Percentiles rank a stretch among this genome's conserved stretches.
These are phyloP conservation scores for Trichoderma semiorbis DNA, from an alignment of 2,329 filamentous ascomycete genomes.

Conservation along the genomic window DNA sequence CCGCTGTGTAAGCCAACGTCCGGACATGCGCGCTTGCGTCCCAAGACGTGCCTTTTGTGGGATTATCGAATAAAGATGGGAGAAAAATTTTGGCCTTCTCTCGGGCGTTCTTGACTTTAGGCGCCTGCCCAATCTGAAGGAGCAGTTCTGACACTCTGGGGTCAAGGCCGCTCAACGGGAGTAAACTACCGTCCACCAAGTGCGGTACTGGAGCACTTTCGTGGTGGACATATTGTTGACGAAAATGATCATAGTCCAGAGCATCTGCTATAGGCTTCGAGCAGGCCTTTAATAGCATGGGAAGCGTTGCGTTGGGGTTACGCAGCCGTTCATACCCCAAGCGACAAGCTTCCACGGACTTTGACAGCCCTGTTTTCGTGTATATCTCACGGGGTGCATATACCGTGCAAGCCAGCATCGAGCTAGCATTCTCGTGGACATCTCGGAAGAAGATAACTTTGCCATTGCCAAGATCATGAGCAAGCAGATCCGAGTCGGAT, in stretches of 20 bases:
- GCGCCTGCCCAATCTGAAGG: slow-evolving; percentile 28
- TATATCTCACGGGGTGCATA: slow-evolving; percentile 39
- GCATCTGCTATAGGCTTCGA: slow-evolving; percentile 22
- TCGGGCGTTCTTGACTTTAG: background rate
- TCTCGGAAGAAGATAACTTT: slow-evolving; percentile 67
- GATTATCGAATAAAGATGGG: slow-evolving; percentile 58
- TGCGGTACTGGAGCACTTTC: slow-evolving; percentile 23
- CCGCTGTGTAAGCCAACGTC: slow-evolving; percentile 52
- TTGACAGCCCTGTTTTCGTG: slow-evolving; percentile 40
- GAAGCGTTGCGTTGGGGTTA: slow-evolving; percentile 28
- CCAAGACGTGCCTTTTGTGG: slow-evolving; percentile 55
- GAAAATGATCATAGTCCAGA: slow-evolving; percentile 30
- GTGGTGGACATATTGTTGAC: slow-evolving; percentile 31
- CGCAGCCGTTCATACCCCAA: slow-evolving; percentile 36
- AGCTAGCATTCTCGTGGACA: slow-evolving; percentile 41
- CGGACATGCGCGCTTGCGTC: slow-evolving; percentile 48
- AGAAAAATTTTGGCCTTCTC: slow-evolving; percentile 54
- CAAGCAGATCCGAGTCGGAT: slow-evolving; percentile 81
- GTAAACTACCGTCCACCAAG: slow-evolving; percentile 6
- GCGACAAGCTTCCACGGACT: slow-evolving; percentile 28
- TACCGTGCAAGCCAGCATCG: slow-evolving; percentile 24
- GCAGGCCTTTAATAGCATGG: slow-evolving; percentile 31
- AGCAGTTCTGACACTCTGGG: slow-evolving; percentile 40
- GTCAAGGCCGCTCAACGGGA: slow-evolving; percentile 30
- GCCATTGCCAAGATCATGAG: slow-evolving; percentile 67